Conservation (phyloP, 208 protist genomes). For the Wallacemonas sp. region DNA sequence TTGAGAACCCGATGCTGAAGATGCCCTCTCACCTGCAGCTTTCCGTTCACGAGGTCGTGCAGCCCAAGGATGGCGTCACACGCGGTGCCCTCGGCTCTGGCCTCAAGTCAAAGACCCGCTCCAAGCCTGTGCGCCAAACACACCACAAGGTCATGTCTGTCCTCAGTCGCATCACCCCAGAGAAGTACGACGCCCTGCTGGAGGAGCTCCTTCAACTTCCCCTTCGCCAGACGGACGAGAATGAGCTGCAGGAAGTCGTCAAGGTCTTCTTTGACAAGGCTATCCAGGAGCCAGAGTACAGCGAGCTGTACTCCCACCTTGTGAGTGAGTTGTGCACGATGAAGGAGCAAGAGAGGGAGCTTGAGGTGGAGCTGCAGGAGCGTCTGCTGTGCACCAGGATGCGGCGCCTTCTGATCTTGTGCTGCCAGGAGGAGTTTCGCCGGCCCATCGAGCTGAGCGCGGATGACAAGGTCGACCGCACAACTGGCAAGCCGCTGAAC, state of each 20-base stretch:
- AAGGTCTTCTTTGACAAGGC: constrained; percentile 89
- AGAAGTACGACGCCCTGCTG: constrained; percentile 77
- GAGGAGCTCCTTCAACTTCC: constrained; percentile 78
- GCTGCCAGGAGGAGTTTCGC: constrained; percentile 72
- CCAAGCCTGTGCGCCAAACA: constrained; percentile 62
- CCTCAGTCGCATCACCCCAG: constrained; percentile 77
- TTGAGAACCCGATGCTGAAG: constrained; percentile 71
- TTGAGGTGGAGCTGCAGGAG: constrained; percentile 51
- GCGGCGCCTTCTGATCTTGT: constrained; percentile 48
- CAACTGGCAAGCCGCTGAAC: constrained; percentile 49
- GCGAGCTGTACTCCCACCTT: constrained; percentile 72
- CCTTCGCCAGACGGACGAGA: constrained; percentile 70
- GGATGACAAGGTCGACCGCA: constrained; percentile 74
- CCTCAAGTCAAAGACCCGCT: constrained; percentile 47
- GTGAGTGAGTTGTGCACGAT: constrained; percentile 63
- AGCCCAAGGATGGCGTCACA: constrained; percentile 45
- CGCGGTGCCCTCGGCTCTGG: constrained; percentile 64
- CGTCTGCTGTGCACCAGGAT: constrained; percentile 68
- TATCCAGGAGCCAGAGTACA: constrained; percentile 81
- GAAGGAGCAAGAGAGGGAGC: constrained; percentile 52
- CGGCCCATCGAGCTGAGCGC: constrained; percentile 64
- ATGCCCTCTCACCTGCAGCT: constrained; percentile 81
- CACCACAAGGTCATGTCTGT: constrained; percentile 89
- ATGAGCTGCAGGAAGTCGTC: constrained; percentile 81
- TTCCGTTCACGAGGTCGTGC: constrained; percentile 54